Conservation (phyloP, 768 basidiomycete genomes). For the Boletellus emodensis region DNA sequence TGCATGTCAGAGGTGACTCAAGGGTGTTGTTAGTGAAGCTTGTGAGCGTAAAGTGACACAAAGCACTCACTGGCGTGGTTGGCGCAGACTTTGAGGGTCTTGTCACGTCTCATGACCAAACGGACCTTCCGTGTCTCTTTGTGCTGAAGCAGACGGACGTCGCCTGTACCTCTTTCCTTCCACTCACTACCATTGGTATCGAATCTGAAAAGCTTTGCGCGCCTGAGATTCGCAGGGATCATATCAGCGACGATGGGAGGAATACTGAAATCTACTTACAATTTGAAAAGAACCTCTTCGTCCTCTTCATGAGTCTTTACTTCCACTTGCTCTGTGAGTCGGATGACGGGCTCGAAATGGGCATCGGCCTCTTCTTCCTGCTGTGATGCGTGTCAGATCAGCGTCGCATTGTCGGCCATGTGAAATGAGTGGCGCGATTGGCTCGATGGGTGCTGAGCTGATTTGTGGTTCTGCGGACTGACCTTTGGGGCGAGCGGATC, state of each 20-base stretch:
- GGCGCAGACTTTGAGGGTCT: slow-evolving; percentile 98
- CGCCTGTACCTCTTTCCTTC: slow-evolving; percentile 98
- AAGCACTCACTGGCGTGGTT: slow-evolving; percentile 82
- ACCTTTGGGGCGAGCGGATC: slow-evolving; percentile 74
- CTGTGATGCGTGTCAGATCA: slow-evolving; percentile 27
- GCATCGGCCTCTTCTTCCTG: slow-evolving; percentile 78
- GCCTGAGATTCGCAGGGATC: slow-evolving; percentile 51
- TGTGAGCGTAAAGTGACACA: background rate
- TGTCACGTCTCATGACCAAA: slow-evolving; percentile 99
- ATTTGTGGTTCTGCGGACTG: slow-evolving; percentile 27
- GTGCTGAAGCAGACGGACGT: slow-evolving; percentile 88
- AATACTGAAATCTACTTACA: slow-evolving; percentile 50
- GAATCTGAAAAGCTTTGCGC: slow-evolving; percentile 98
- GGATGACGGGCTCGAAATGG: slow-evolving; percentile 95
- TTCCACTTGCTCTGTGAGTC: slow-evolving; percentile 92
- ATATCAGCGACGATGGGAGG: slow-evolving; percentile 1
- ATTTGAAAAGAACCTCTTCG: slow-evolving; percentile 91
- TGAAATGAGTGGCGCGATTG: slow-evolving; percentile 28
- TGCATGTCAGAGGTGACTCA: slow-evolving; percentile 86
- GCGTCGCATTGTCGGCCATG: slow-evolving; percentile 18
- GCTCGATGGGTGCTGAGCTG: slow-evolving; percentile 17
- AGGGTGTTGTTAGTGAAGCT: slow-evolving; percentile 3
- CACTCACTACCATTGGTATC: slow-evolving; percentile 74
- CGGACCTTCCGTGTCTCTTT: slow-evolving; percentile 88
- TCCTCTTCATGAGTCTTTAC: slow-evolving; percentile 95